Percentiles rank a stretch among this genome's conserved stretches.
Evolutionary conservation across 495 filamentous ascomycete species (phyloP).

Genomic region (Penicillium bovifimosum): DNA sequence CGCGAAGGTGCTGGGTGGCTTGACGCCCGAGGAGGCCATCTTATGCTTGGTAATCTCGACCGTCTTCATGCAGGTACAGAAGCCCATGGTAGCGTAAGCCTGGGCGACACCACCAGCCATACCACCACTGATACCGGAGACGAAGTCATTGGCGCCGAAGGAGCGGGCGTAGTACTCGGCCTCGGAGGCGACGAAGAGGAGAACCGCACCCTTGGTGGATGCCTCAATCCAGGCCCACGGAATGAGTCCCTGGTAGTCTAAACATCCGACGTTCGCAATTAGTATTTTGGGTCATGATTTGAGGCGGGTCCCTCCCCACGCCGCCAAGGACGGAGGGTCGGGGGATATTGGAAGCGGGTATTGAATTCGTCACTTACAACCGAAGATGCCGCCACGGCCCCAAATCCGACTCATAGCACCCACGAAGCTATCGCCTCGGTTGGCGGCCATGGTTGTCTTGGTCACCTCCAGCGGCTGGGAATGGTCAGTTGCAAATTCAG

Average conservation of each 20-base stretch:
- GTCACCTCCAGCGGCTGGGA: slow-evolving; percentile 81
- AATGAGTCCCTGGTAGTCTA: slow-evolving; percentile 99
- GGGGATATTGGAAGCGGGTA: slow-evolving; percentile 14
- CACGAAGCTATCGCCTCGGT: slow-evolving; percentile 81
- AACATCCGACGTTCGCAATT: slow-evolving; percentile 11
- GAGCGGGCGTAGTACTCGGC: slow-evolving; percentile 86
- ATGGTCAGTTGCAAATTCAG: slow-evolving; percentile 16
- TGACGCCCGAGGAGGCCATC: slow-evolving; percentile 73
- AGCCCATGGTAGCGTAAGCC: slow-evolving; percentile 98
- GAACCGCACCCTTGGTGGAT: slow-evolving; percentile 97
- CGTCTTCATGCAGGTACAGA: slow-evolving; percentile 99
- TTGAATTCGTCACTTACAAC: slow-evolving; percentile 64
- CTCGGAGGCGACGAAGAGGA: slow-evolving; percentile 98
- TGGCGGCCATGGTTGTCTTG: slow-evolving; percentile 99
- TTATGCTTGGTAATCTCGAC: slow-evolving; percentile 99
- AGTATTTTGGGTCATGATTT: slow-evolving; percentile 6
- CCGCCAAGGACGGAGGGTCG: slow-evolving; percentile 15
- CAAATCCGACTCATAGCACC: slow-evolving; percentile 81
- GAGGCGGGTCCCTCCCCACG: neutral
- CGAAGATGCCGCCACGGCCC: slow-evolving; percentile 87
- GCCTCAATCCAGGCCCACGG: slow-evolving; percentile 99
- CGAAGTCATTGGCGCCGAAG: slow-evolving; percentile 79
- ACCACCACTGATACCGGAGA: slow-evolving; percentile 82
- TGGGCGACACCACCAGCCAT: slow-evolving; percentile 94
- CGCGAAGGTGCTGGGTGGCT: slow-evolving; percentile 79